A percentile compares a stretch with the other conserved stretches of the same genome.
Conservation (phyloP, 1,284 basidiomycete genomes). For the Ganoderma boninense region DNA sequence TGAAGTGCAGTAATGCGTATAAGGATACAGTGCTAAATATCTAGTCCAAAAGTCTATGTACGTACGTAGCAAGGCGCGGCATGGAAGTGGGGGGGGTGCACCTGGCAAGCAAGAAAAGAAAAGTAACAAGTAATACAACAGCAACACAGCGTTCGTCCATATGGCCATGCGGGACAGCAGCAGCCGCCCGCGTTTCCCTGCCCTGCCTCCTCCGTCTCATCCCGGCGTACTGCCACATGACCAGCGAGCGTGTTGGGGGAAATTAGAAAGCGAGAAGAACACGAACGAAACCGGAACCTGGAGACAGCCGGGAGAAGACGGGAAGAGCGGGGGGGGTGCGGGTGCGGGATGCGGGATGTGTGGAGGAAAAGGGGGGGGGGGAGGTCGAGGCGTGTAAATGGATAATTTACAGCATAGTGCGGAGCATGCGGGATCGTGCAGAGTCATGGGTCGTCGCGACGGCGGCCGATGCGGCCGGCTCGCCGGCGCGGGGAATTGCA, state of each 20-base stretch:
- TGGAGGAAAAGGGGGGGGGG: not conserved
- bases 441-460: not conserved
- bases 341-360: not conserved
- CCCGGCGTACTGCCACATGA: not conserved
- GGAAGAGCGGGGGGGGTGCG: not conserved
- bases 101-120: not conserved
- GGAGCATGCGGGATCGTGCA: constrained; percentile 5
- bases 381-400: constrained; percentile 3
- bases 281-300: constrained; percentile 10
- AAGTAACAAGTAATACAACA: constrained; percentile 1
- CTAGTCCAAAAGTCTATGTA: not conserved
- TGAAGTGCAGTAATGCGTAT: not conserved
- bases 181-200: not conserved
- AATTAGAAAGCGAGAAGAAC: constrained; percentile 2
- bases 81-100: not conserved
- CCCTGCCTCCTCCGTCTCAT: not conserved
- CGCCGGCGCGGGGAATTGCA: not conserved
- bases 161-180: not conserved
- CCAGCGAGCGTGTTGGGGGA: not conserved
- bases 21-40: not conserved
- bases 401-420: constrained; percentile 28
- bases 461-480: not conserved
- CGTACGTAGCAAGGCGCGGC: not conserved
- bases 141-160: not conserved
- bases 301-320: not conserved